Evolutionary conservation across 202 grass and related monocot species (phyloP), one percentile per base, ranked within the genome.

Genomic region (Musa balbisiana): DNA sequence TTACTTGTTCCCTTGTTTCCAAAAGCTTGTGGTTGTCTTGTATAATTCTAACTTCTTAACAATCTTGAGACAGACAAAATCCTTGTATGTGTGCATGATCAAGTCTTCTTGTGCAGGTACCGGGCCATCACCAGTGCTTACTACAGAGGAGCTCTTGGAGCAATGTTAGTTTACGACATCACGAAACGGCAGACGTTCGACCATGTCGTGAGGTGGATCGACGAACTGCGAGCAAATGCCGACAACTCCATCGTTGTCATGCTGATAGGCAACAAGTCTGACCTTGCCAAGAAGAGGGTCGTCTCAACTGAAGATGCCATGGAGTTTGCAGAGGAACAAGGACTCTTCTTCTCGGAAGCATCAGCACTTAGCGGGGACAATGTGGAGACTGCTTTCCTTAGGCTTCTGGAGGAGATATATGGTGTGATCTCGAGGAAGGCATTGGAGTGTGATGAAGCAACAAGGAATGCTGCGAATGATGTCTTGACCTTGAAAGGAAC

Each of bases 261-360:
- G 87, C 86, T 92, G 75, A 71, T 96, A 81, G 92, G 92, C 53
- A 96, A 96, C 87, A 96, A 96, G 87, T 79, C 89, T 21, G 85
- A 96, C 79, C 78, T 96, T 2, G 43, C 74, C 12, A 43, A 1
- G 51, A 73, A 89, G 2, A 72, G 85, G 0, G 79, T 52, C 1
- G 87, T 96, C 6, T 14, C 9, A 1, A 69, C 71, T 0, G 92
- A 79, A 0, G 89, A 92, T 75, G 92, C 83, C 0, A 65, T 80
- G 2, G 83, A 75, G 2, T 96, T 96, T 56, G 87, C 93, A 0
- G 89, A 92, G 87, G 87, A 92, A 55, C 89, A 96, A 78, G 92
- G 89, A 13, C 83, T 90, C 72, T 92, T 96, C 85, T 96, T 96
- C 84, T 96, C 85, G 0, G 87, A 96, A 84, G 81, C 87, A 23